phyloP scores from a whole-genome alignment of 2,329 filamentous ascomycete species.

The Calycina herbarum region DNA sequence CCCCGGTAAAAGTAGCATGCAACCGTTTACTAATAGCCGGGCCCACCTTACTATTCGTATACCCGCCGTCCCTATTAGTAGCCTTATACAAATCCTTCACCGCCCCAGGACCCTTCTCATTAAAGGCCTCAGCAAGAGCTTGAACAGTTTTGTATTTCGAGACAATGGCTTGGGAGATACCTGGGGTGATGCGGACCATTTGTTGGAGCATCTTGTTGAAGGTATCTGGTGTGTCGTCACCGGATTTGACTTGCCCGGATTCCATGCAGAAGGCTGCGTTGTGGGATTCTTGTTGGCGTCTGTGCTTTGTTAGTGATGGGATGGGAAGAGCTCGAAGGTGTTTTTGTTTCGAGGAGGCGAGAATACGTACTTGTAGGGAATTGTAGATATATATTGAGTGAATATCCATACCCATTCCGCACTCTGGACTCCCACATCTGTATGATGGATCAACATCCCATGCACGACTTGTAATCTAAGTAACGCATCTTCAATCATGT shows the following conservation, averaged over 20 bases:
- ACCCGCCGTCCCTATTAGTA: constrained; percentile 56
- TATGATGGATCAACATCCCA: constrained; percentile 69
- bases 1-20: constrained; percentile 59
- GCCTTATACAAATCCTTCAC: constrained; percentile 62
- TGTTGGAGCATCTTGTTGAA: constrained; percentile 77
- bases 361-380: constrained; percentile 62
- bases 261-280: constrained; percentile 77
- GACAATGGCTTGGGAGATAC: constrained; percentile 69
- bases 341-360: neutral
- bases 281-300: constrained; percentile 45
- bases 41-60: constrained; percentile 55
- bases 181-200: constrained; percentile 68
- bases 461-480: constrained; percentile 69
- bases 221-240: constrained; percentile 64
- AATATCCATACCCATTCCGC: constrained; percentile 72
- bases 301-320: constrained; percentile 3
- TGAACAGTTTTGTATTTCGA: constrained; percentile 59
- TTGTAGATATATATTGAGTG: constrained; percentile 76
- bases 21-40: constrained; percentile 59
- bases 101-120: constrained; percentile 56
- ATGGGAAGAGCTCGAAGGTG: constrained; percentile 2
- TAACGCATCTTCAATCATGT: constrained; percentile 68
- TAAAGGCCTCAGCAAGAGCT: constrained; percentile 58
- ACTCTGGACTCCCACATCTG: constrained; percentile 58
- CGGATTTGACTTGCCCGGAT: constrained; percentile 70